Evolutionary conservation across 2,329 filamentous ascomycete genomes (phyloP).

Genomic region (Ophiostoma piceae): DNA sequence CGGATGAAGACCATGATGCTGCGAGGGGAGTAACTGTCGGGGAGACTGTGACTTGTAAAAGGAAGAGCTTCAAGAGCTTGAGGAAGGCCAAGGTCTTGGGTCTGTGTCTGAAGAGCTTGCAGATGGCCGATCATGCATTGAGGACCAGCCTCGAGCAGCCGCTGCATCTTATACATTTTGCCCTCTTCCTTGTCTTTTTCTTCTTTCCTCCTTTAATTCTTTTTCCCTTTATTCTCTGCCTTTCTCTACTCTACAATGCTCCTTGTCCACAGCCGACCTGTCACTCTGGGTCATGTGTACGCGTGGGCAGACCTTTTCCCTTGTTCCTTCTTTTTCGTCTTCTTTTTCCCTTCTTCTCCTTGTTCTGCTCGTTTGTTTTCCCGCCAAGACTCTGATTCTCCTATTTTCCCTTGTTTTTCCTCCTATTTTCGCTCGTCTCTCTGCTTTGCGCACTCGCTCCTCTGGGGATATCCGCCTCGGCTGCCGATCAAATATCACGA

Average conservation of each 20-base stretch:
- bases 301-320: neutral
- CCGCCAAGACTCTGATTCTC: neutral
- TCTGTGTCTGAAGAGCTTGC: slow-evolving; percentile 10
- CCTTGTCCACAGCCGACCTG: neutral
- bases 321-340: neutral
- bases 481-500: neutral
- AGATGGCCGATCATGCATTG: neutral
- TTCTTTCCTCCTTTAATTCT: too few species aligned
- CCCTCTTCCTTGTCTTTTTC: neutral
- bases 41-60: neutral
- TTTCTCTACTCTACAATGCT: neutral
- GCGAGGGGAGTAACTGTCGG: neutral
- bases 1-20: slow-evolving; percentile 12
- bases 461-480: neutral
- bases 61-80: neutral
- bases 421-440: neutral
- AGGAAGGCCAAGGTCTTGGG: neutral
- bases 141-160: neutral
- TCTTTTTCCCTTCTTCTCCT: neutral
- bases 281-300: neutral
- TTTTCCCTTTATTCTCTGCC: neutral
- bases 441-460: slow-evolving; percentile 33
- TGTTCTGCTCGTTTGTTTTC: neutral
- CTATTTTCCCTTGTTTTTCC: neutral
- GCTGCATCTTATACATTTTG: slow-evolving; percentile 10